These are phyloP conservation scores for Candida ovalis DNA, from an alignment of 805 yeast species.

Conservation along the genomic window DNA sequence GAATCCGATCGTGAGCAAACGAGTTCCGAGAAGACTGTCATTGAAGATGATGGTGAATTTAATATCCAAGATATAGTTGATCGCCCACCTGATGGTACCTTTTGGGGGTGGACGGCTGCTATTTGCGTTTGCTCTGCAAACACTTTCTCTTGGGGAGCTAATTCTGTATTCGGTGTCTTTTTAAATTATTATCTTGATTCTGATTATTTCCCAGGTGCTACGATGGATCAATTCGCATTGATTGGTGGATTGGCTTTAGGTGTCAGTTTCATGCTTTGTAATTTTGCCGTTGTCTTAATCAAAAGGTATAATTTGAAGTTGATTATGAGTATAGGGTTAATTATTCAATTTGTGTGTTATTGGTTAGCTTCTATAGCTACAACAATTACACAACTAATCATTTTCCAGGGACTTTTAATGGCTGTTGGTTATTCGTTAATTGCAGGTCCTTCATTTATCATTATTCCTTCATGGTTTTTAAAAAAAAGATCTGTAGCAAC, in stretches of 20 bases:
- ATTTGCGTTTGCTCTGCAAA: conserved; percentile 29
- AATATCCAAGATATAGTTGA: conserved; percentile 23
- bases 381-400: conserved; percentile 40
- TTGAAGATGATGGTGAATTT: conserved; percentile 32
- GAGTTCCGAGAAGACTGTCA: not conserved
- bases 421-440: conserved; percentile 41
- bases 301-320: conserved; percentile 47
- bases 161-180: conserved; percentile 52
- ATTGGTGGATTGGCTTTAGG: conserved; percentile 52
- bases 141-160: conserved; percentile 52
- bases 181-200: conserved; percentile 43
- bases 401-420: conserved; percentile 46
- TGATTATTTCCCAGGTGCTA: conserved; percentile 44
- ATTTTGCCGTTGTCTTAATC: conserved; percentile 46
- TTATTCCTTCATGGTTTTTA: conserved; percentile 50
- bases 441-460: conserved; percentile 31
- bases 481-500: conserved; percentile 41
- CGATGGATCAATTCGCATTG: conserved; percentile 48
- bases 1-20: conserved; percentile 29
- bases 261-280: conserved; percentile 59
- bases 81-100: conserved; percentile 42
- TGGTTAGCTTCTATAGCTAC: conserved; percentile 43
- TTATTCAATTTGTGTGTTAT: conserved; percentile 36
- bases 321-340: conserved; percentile 41
- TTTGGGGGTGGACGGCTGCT: conserved; percentile 49